Percentiles rank a stretch among this genome's conserved stretches.
Conservation (phyloP, 1,284 basidiomycete genomes). For the Coniophora puteana region DNA sequence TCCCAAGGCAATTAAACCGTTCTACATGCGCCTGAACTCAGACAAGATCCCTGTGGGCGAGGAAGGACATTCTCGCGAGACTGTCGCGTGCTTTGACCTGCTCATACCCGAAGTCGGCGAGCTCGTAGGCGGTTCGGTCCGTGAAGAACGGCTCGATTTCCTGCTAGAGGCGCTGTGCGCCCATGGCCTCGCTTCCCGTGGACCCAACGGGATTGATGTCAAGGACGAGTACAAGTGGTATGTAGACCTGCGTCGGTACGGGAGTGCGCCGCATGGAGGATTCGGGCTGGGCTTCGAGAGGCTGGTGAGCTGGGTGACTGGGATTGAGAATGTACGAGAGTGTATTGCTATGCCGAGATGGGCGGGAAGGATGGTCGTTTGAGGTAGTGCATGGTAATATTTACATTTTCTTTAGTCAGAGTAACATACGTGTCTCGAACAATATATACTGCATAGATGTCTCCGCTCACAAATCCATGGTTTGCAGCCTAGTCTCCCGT, state of each 20-base stretch:
- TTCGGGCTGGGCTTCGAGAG: slow-evolving; percentile 94
- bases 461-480: too few species aligned
- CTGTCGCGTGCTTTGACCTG: slow-evolving; percentile 93
- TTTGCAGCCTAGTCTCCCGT: too few species aligned
- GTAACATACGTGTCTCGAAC: too few species aligned
- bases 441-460: too few species aligned
- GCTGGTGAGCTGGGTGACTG: slow-evolving; percentile 79
- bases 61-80: slow-evolving; percentile 39
- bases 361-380: slow-evolving; percentile 75
- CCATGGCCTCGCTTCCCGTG: slow-evolving; percentile 40
- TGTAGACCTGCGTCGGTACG: slow-evolving; percentile 73
- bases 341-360: slow-evolving; percentile 89
- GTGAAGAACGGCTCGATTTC: slow-evolving; percentile 75
- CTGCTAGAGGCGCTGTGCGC: slow-evolving; percentile 51
- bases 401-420: too few species aligned
- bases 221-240: slow-evolving; percentile 79
- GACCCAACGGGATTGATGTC: too few species aligned
- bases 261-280: slow-evolving; percentile 87
- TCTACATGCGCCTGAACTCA: slow-evolving; percentile 86
- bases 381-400: too few species aligned
- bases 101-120: slow-evolving; percentile 89
- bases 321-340: slow-evolving; percentile 83
- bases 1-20: slow-evolving; percentile 81
- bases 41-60: slow-evolving; percentile 13
- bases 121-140: slow-evolving; percentile 86